Conservation (phyloP, 2,329 filamentous ascomycete genomes). For the Gyromitra esculenta region DNA sequence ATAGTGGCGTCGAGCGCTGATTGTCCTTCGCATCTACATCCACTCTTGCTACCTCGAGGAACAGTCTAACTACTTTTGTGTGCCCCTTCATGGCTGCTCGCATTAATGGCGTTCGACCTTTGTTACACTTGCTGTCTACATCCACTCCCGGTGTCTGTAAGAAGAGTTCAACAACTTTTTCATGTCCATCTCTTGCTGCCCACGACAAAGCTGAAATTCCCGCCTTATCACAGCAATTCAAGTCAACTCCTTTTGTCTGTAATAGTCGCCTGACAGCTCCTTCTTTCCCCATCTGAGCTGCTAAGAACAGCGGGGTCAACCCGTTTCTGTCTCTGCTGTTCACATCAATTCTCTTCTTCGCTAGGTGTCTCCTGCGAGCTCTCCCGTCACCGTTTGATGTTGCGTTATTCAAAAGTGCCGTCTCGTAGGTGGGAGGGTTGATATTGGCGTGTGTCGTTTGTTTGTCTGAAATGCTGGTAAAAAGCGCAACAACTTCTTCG, state of each 20-base stretch:
- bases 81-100: slow-evolving; percentile 56
- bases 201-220: slow-evolving; percentile 53
- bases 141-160: slow-evolving; percentile 45
- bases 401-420: slow-evolving; percentile 1
- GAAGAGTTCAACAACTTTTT: slow-evolving; percentile 49
- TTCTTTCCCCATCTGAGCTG: slow-evolving; percentile 53
- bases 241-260: slow-evolving; percentile 35
- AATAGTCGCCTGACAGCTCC: slow-evolving; percentile 52
- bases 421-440: slow-evolving; percentile 16
- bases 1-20: slow-evolving; percentile 53
- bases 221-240: slow-evolving; percentile 47
- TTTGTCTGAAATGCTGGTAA: slow-evolving; percentile 22
- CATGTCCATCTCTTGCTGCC: slow-evolving; percentile 51
- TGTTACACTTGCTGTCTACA: slow-evolving; percentile 54
- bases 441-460: background rate
- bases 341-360: slow-evolving; percentile 36
- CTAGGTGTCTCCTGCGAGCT: background rate
- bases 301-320: slow-evolving; percentile 53
- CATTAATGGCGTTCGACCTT: slow-evolving; percentile 55
- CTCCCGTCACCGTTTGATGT: background rate
- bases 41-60: slow-evolving; percentile 48
- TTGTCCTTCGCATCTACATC: slow-evolving; percentile 50
- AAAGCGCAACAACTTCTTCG: slow-evolving; percentile 51
- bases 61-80: slow-evolving; percentile 50
- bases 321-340: slow-evolving; percentile 51